Evolutionary conservation across 78 protist species (phyloP).

Genomic region (Cavenderia fasciculata): DNA sequence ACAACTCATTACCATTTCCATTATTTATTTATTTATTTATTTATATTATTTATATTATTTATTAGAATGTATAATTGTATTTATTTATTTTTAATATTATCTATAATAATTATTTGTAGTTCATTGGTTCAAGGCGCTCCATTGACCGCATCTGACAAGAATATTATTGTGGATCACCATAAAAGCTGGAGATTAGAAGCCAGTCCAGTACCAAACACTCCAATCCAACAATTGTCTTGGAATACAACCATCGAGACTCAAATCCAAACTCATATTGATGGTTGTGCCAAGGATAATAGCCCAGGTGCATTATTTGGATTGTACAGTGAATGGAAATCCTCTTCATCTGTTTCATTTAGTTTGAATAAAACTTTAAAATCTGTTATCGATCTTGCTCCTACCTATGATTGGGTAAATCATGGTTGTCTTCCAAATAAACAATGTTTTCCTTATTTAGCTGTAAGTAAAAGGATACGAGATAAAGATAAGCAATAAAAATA

Average conservation of each 20-base stretch:
- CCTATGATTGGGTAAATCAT: background rate
- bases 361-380: background rate
- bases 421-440: background rate
- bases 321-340: too few relatives aligned
- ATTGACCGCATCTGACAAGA: background rate
- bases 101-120: too few relatives aligned
- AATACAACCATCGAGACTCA: background rate
- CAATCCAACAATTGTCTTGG: background rate
- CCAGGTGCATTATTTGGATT: too few relatives aligned
- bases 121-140: too few relatives aligned
- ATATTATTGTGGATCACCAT: background rate
- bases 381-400: background rate
- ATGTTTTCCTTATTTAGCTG: background rate
- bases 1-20: too few relatives aligned
- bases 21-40: too few relatives aligned
- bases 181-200: constrained; percentile 4
- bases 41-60: too few relatives aligned
- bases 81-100: too few relatives aligned
- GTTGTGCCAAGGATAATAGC: background rate
- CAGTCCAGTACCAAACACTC: background rate
- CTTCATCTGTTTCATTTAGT: too few relatives aligned
- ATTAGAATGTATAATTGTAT: too few relatives aligned
- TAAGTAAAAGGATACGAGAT: too few relatives aligned
- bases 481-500: too few relatives aligned
- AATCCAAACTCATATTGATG: background rate